Base-by-base conservation (phyloP, 139 green algal species). In the Haematococcus sp. region DNA sequence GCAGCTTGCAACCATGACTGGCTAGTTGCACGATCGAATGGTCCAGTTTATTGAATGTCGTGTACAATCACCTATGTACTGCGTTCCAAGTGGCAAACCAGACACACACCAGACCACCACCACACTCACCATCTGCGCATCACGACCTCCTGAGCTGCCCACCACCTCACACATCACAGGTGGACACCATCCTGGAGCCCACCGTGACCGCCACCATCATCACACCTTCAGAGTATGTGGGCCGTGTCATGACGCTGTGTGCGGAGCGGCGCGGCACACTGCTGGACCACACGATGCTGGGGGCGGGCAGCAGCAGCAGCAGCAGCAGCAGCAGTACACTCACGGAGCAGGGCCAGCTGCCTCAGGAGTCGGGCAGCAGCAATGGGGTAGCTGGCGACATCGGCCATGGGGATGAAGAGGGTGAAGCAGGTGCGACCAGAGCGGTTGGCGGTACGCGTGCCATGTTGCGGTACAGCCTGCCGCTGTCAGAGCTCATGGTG, bases 151-250 rank as follows among this genome's bases (percentile, higher is more conserved):
- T 4, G 2, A 51, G 3, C 7, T 11, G 7, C 7, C 58, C 58
- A 19, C 58, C 25, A 65, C 58, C 58, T 35, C n/a, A 27, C 58
- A 23, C 25, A 19, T 30, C 64, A n/a, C 71, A 86, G 80, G 52
- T 90, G 15, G 9, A 49, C 4, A 16, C 3, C 4, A 81, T 91
- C 23, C 68, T 84, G 49, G 95, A 98, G 91, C 95, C 94, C 0
- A 96, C 90, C 0, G 95, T 98, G 25, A 78, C 63, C 0, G 91
- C 92, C 69, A 98, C 93, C 28, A 93, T 98, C 64, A 80, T 98
- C 13, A 74, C 74, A 0, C 95, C 94, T 23, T 80, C 68, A 31
- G 75, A 90, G 23, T 86, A 86, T 23, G 76, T 93, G 55, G 93
- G 94, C 13, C 55, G 61, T 0, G 76, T 96, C 49, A 93, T 98